Evolutionary conservation across 306 rosid genomes (phyloP).

Genomic region (Quercus agrifolia): DNA sequence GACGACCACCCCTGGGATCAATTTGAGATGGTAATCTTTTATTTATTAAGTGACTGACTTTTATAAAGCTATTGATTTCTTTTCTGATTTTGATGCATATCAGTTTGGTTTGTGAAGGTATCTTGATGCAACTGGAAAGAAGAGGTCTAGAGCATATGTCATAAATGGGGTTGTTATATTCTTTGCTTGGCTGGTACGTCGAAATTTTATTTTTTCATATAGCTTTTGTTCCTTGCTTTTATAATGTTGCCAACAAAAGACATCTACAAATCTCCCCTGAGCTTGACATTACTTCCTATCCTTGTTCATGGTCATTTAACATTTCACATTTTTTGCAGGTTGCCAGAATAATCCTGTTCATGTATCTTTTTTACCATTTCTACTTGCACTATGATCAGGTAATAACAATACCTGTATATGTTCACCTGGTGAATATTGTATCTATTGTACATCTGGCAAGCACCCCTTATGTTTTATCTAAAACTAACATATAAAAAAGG

Average conservation of each 20-base stretch:
- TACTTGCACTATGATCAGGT: conserved; percentile 93
- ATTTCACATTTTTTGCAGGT: conserved; percentile 52
- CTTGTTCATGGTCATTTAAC: conserved; percentile 12
- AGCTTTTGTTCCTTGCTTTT: not conserved
- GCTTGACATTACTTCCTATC: not conserved
- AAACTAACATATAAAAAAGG: too few species aligned
- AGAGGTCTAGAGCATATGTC: conserved; percentile 72
- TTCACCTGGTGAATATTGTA: conserved; percentile 14
- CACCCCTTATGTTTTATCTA: not conserved
- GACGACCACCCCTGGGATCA: conserved; percentile 93
- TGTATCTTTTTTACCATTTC: conserved; percentile 77
- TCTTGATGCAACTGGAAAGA: conserved; percentile 91
- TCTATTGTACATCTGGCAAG: not conserved
- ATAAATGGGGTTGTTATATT: conserved; percentile 86
- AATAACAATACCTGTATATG: conserved; percentile 12
- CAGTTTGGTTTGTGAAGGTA: conserved; percentile 60
- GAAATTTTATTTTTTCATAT: not conserved
- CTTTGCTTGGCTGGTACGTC: conserved; percentile 87
- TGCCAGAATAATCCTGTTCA: conserved; percentile 81
- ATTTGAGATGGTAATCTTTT: conserved; percentile 84
- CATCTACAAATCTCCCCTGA: not conserved
- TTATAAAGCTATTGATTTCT: not conserved
- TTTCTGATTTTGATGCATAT: conserved; percentile 15
- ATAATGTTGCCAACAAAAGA: not conserved
- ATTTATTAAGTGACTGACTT: not conserved